These are phyloP conservation scores for Orobanche coerulescens DNA, from an alignment of 257 asterid genomes.

Conservation along the genomic window DNA sequence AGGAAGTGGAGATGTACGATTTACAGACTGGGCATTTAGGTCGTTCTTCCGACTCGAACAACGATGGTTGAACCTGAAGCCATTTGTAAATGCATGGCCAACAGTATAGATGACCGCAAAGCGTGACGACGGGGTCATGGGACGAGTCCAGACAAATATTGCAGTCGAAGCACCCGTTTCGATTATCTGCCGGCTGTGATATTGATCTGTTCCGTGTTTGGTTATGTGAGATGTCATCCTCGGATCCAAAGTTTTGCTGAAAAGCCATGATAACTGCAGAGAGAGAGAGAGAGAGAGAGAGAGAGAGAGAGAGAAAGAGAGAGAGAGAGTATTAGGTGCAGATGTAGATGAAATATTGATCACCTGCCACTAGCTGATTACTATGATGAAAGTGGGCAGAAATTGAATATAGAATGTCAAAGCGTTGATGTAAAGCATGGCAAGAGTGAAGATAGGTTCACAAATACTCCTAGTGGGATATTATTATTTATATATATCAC, in stretches of 20 bases:
- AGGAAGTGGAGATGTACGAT: constrained; percentile 43
- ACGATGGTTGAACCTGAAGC: constrained; percentile 46
- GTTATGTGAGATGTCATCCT: constrained; percentile 32
- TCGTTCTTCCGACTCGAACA: constrained; percentile 33
- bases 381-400: neutral
- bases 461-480: neutral
- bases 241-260: constrained; percentile 32
- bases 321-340: neutral
- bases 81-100: constrained; percentile 86
- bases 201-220: constrained; percentile 28
- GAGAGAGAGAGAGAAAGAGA: too few relatives aligned
- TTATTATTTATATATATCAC: neutral
- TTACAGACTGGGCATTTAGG: constrained; percentile 73
- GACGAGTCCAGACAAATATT: constrained; percentile 70
- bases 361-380: neutral
- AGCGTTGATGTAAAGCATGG: neutral
- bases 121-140: constrained; percentile 64
- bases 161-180: constrained; percentile 56
- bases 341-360: too few relatives aligned
- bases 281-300: neutral
- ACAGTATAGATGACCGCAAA: constrained; percentile 73
- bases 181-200: constrained; percentile 36
- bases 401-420: neutral
- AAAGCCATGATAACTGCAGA: constrained; percentile 51
- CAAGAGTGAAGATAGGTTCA: neutral